A percentile compares a stretch with the other conserved stretches of the same genome.
Conservation (phyloP, 495 filamentous ascomycete species). For the Neurospora sp. region DNA sequence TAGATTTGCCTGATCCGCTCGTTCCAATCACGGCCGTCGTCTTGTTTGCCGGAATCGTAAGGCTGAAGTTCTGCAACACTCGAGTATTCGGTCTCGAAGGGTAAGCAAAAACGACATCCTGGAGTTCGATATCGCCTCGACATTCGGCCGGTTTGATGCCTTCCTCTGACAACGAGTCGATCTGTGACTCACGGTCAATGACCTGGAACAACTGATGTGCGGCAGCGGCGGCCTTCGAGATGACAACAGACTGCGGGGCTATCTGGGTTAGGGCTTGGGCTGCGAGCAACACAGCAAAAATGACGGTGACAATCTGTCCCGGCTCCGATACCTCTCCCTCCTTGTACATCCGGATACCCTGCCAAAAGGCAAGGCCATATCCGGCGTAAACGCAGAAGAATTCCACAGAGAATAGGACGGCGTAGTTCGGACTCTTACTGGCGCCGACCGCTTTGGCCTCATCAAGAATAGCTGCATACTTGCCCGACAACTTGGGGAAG, state of each 20-base stretch:
- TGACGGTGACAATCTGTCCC: constrained; percentile 35
- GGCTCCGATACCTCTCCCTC: constrained; percentile 29
- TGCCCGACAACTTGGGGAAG: constrained; percentile 35
- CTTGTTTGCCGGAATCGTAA: constrained; percentile 60
- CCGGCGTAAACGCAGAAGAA: constrained; percentile 30
- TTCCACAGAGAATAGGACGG: constrained; percentile 11
- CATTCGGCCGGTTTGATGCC: constrained; percentile 28
- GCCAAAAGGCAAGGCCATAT: constrained; percentile 40
- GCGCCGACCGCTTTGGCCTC: constrained; percentile 40
- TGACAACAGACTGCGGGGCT: constrained; percentile 35
- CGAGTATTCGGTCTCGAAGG: constrained; percentile 52
- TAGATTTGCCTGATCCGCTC: constrained; percentile 75
- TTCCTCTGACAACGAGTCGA: constrained; percentile 25
- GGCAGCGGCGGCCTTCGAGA: constrained; percentile 38
- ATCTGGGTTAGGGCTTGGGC: constrained; percentile 31
- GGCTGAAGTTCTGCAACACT: constrained; percentile 40
- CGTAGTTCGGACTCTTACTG: constrained; percentile 34
- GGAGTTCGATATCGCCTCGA: constrained; percentile 41
- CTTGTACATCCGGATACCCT: constrained; percentile 30
- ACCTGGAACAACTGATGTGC: constrained; percentile 41
- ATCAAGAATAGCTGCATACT: constrained; percentile 42
- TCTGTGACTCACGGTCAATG: constrained; percentile 38
- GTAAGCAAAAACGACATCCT: constrained; percentile 51
- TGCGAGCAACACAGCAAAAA: constrained; percentile 14
- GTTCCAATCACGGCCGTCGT: constrained; percentile 74